phyloP scores from a whole-genome alignment of 805 yeast species.

The Tetrapisispora iriomotensis region DNA sequence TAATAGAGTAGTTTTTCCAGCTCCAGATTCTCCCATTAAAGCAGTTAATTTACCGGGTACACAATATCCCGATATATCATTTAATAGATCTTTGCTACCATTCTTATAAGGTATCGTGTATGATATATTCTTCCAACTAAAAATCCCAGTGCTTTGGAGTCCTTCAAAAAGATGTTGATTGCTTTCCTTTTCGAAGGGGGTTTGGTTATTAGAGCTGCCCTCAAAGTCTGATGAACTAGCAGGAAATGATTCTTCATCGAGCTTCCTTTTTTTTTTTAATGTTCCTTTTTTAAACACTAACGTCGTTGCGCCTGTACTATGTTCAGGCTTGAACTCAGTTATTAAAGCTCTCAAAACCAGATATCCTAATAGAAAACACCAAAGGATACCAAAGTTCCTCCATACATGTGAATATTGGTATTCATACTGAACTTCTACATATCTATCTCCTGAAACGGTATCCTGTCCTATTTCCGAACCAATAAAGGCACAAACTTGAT shows the following conservation, averaged over 20 bases:
- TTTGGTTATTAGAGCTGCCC: too few relatives aligned
- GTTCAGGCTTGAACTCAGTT: conserved; percentile 19
- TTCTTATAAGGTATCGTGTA: conserved; percentile 52
- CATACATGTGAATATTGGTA: conserved; percentile 56
- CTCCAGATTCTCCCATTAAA: conserved; percentile 64
- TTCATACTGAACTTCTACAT: conserved; percentile 38
- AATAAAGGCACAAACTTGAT: conserved; percentile 46
- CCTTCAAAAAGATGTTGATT: conserved; percentile 7
- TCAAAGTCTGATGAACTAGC: neutral
- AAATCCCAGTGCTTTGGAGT: conserved; percentile 35
- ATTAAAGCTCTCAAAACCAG: conserved; percentile 14
- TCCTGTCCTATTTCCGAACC: conserved; percentile 50
- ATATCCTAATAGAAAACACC: conserved; percentile 35
- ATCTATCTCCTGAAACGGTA: conserved; percentile 50
- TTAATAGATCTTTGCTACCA: conserved; percentile 45
- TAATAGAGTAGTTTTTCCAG: conserved; percentile 64
- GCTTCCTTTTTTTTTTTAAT: conserved; percentile 2
- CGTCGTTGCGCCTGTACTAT: conserved; percentile 29
- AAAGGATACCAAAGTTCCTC: conserved; percentile 68
- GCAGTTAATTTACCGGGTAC: conserved; percentile 72
- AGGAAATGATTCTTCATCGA: conserved; percentile 16
- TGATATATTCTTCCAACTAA: conserved; percentile 64
- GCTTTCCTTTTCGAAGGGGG: conserved; percentile 13
- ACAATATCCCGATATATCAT: conserved; percentile 63
- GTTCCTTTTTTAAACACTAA: conserved; percentile 47